Percentiles rank a stretch among this genome's conserved stretches.
phyloP scores from a whole-genome alignment of 2,329 filamentous ascomycete species.

The Phaeosphaeria sp. region DNA sequence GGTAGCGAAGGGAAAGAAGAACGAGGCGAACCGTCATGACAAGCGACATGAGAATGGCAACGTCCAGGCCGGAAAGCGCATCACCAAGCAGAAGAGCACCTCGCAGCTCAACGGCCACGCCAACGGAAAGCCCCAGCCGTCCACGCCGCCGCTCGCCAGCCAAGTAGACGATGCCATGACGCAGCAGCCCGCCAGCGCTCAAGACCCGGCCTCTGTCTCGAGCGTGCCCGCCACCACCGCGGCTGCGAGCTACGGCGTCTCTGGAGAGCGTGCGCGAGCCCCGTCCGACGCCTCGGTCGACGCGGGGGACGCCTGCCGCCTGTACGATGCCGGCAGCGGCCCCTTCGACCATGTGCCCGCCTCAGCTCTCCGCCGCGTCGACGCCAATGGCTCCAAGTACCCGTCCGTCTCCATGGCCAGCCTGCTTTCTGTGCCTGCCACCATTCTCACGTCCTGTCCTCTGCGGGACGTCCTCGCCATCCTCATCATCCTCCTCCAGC shows the following conservation, averaged over 20 bases:
- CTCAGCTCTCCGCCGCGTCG: slow-evolving; percentile 65
- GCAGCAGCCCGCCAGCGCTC: slow-evolving; percentile 28
- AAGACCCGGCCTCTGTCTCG: neutral
- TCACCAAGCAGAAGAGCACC: slow-evolving; percentile 58
- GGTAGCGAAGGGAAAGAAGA: slow-evolving; percentile 56
- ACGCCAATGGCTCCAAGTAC: slow-evolving; percentile 68
- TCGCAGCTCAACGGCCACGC: slow-evolving; percentile 51
- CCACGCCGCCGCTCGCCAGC: slow-evolving; percentile 49
- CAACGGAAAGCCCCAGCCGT: slow-evolving; percentile 49
- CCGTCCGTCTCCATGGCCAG: slow-evolving; percentile 69
- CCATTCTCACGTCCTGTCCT: slow-evolving; percentile 87
- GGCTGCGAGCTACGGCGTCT: slow-evolving; percentile 12
- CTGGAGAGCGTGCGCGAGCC: slow-evolving; percentile 46
- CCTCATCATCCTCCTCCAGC: slow-evolving; percentile 91
- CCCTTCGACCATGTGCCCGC: slow-evolving; percentile 46
- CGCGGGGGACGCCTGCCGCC: slow-evolving; percentile 44
- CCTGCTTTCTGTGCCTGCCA: slow-evolving; percentile 78
- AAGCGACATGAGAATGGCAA: slow-evolving; percentile 85
- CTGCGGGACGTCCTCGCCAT: slow-evolving; percentile 96
- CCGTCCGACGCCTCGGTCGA: slow-evolving; percentile 54
- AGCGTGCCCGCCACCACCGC: slow-evolving; percentile 17
- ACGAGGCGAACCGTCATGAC: slow-evolving; percentile 56
- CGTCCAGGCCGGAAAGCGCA: slow-evolving; percentile 77
- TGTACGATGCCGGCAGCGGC: slow-evolving; percentile 32
- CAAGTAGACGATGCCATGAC: slow-evolving; percentile 46